Percentiles rank a stretch among this genome's conserved stretches.
phyloP scores from a whole-genome alignment of 2,329 filamentous ascomycete species.

The Calonectria ilicicola region DNA sequence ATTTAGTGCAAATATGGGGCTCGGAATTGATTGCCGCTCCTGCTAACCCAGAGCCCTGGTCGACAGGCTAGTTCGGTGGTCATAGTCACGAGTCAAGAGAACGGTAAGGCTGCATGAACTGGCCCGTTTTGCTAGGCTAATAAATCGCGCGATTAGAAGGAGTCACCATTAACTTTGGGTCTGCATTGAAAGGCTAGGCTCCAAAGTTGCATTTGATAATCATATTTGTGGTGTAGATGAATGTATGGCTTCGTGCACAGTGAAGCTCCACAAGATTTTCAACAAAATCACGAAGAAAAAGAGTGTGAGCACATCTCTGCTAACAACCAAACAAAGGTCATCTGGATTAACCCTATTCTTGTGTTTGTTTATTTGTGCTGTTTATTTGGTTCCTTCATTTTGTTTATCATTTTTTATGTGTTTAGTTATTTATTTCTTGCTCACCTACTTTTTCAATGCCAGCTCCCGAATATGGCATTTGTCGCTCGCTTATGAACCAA shows the following conservation, averaged over 20 bases:
- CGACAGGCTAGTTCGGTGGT: no score
- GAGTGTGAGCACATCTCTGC: no score
- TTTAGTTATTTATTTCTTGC: not conserved
- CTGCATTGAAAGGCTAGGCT: not conserved
- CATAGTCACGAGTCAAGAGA: no score
- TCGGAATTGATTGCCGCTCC: not conserved
- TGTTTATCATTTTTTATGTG: no score
- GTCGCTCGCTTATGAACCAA: not conserved
- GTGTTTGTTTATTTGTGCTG: not conserved
- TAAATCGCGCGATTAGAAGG: not conserved
- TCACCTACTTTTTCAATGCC: not conserved
- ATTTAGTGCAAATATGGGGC: not conserved
- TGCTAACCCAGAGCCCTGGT: not conserved
- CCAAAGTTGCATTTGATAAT: no score
- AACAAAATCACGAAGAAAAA: no score
- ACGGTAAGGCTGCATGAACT: not conserved
- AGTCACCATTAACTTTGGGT: not conserved
- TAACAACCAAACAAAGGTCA: no score
- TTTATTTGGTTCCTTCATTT: not conserved
- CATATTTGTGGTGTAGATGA: no score
- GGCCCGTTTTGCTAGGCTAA: not conserved
- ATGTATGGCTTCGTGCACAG: no score
- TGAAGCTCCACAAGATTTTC: no score
- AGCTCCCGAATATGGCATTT: not conserved
- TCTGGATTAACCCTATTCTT: no score